A percentile compares a stretch with the other conserved stretches of the same genome.
Evolutionary conservation across 441 rosid species (phyloP).

Genomic region (Raphanus hybrid): DNA sequence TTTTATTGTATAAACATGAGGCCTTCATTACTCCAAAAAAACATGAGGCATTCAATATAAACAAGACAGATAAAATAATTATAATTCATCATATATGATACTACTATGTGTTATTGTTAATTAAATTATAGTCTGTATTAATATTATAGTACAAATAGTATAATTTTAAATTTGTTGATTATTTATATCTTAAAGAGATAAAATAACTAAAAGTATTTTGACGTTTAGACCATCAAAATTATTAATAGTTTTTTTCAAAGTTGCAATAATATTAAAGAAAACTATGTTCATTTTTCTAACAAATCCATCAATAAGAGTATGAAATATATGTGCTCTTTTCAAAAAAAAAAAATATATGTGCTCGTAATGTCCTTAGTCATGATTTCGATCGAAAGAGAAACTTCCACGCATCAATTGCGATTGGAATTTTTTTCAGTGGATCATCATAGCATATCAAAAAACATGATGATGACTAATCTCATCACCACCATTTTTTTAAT

Average conservation of each 20-base stretch:
- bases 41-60: too few species aligned
- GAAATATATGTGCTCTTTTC: constrained; percentile 39
- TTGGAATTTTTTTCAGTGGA: constrained; percentile 44
- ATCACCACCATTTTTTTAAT: constrained; percentile 36
- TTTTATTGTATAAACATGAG: too few species aligned
- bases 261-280: not conserved
- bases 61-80: too few species aligned
- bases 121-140: not conserved
- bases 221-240: not conserved
- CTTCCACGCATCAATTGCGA: constrained; percentile 43
- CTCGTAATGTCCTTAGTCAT: constrained; percentile 42
- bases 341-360: constrained; percentile 40
- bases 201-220: not conserved
- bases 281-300: constrained; percentile 7
- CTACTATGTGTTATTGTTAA: too few species aligned
- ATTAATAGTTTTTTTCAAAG: not conserved
- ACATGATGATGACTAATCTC: constrained; percentile 41
- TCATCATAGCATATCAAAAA: constrained; percentile 40
- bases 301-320: constrained; percentile 24
- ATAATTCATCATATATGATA: too few species aligned
- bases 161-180: not conserved
- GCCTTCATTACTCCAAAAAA: too few species aligned
- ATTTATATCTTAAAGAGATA: not conserved
- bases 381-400: constrained; percentile 51
- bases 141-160: too few species aligned